These are phyloP conservation scores for Allantophomopsis cytisporea DNA, from an alignment of 2,329 filamentous ascomycete species.

Conservation along the genomic window DNA sequence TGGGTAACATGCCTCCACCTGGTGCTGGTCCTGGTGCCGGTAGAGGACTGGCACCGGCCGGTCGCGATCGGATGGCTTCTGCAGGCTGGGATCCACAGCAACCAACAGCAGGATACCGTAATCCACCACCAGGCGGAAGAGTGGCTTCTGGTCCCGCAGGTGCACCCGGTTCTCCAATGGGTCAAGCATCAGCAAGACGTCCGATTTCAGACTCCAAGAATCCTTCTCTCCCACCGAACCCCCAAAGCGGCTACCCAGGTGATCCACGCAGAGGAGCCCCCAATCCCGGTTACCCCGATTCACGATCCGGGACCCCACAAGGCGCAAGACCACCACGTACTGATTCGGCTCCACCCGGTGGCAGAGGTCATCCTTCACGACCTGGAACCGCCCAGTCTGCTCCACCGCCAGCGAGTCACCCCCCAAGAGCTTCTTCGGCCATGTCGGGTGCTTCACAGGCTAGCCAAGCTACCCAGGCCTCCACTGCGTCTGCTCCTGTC, in stretches of 20 bases:
- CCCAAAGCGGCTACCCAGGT: background rate
- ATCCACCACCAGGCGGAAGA: constrained; percentile 23
- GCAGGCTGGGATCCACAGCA: constrained; percentile 30
- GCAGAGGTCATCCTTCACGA: background rate
- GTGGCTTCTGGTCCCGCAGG: background rate
- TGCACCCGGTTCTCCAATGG: constrained; percentile 4
- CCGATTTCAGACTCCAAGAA: constrained; percentile 7
- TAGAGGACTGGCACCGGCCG: constrained; percentile 1
- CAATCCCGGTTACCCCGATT: no score
- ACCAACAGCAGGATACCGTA: constrained; percentile 25
- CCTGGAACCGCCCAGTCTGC: background rate
- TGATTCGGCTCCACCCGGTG: background rate
- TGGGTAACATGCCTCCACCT: constrained; percentile 31
- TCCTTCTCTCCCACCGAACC: constrained; percentile 1
- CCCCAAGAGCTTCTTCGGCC: background rate
- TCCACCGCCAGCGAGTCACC: background rate
- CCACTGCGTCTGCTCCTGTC: constrained; percentile 8
- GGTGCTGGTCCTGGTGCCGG: constrained; percentile 18
- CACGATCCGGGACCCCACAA: background rate
- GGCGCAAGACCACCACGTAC: background rate
- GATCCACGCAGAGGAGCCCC: background rate
- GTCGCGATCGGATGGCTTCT: constrained; percentile 19
- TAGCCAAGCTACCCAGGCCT: constrained; percentile 5
- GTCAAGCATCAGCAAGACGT: background rate
- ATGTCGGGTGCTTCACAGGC: constrained; percentile 1